Percentiles rank a stretch among this genome's conserved stretches.
Evolutionary conservation across 2,329 filamentous ascomycete species (phyloP).

Genomic region (Chlorencoelia australis): DNA sequence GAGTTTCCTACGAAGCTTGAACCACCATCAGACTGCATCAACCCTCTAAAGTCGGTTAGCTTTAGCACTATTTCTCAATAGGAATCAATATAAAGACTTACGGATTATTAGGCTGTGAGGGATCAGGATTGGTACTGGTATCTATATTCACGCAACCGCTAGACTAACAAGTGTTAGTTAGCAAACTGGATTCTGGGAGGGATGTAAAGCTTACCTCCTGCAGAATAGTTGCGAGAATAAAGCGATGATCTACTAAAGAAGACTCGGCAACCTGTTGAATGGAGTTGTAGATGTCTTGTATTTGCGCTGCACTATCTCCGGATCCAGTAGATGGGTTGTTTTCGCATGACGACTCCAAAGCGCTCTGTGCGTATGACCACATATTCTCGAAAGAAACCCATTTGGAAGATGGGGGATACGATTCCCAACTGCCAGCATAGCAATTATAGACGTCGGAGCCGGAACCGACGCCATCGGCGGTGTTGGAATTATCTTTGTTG

Average conservation of each 20-base stretch:
- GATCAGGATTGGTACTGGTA: no score
- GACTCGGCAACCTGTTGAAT: constrained; percentile 19
- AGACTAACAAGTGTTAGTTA: no score
- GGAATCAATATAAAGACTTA: no score
- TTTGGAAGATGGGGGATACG: constrained; percentile 16
- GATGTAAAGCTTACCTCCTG: no score
- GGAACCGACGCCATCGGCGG: constrained; percentile 6
- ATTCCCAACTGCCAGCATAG: constrained; percentile 24
- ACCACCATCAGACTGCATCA: constrained; percentile 22
- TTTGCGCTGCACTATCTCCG: constrained; percentile 13
- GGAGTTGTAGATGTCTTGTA: constrained; percentile 13
- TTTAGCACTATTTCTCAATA: no score
- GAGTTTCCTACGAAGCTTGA: constrained; percentile 13
- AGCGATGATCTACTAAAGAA: constrained; percentile 23
- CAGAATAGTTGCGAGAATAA: constrained; percentile 26
- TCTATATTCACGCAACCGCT: no score
- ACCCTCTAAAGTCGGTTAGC: constrained; percentile 13
- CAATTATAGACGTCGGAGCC: constrained; percentile 23
- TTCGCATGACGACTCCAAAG: constrained; percentile 13
- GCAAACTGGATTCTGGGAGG: no score
- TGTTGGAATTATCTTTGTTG: constrained; percentile 11
- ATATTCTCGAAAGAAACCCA: constrained; percentile 24
- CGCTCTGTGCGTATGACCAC: constrained; percentile 15
- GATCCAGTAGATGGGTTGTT: constrained; percentile 17
- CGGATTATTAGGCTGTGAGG: no score